A percentile compares a stretch with the other conserved stretches of the same genome.
These are phyloP conservation scores for Cryomyces antarcticus DNA, from an alignment of 495 filamentous ascomycete genomes.

Conservation along the genomic window DNA sequence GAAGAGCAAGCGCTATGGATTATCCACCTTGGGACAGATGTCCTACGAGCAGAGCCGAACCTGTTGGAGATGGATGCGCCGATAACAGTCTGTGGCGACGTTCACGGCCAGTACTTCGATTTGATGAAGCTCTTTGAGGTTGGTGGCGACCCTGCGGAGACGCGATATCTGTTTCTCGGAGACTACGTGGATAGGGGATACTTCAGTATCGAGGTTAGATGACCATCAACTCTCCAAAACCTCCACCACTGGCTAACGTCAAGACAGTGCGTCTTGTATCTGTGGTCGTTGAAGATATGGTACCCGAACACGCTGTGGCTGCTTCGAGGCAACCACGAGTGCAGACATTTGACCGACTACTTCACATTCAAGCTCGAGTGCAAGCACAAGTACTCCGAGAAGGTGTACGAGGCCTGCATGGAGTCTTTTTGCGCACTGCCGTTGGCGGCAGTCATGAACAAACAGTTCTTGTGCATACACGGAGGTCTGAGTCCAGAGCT, in stretches of 20 bases:
- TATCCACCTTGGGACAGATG: slow-evolving; percentile 60
- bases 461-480: slow-evolving; percentile 97
- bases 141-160: slow-evolving; percentile 89
- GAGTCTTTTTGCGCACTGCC: slow-evolving; percentile 91
- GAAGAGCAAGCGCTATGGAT: slow-evolving; percentile 97
- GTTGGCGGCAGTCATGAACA: slow-evolving; percentile 96
- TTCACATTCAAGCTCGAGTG: slow-evolving; percentile 99
- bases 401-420: slow-evolving; percentile 93
- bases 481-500: slow-evolving; percentile 89
- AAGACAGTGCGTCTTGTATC: slow-evolving; percentile 69
- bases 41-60: slow-evolving; percentile 77
- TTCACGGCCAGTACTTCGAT: slow-evolving; percentile 97
- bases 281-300: slow-evolving; percentile 98
- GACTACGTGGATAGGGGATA: slow-evolving; percentile 97
- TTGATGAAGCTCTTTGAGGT: slow-evolving; percentile 99
- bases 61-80: slow-evolving; percentile 98
- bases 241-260: slow-evolving; percentile 3
- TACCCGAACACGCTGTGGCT: slow-evolving; percentile 96
- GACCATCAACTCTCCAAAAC: not conserved
- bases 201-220: slow-evolving; percentile 79
- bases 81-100: slow-evolving; percentile 97
- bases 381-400: slow-evolving; percentile 96
- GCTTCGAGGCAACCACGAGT: slow-evolving; percentile 94
- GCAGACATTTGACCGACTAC: slow-evolving; percentile 95
- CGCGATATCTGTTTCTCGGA: slow-evolving; percentile 86